These are phyloP conservation scores for Gleditsia sinensis DNA, from an alignment of 306 rosid species.

Conservation along the genomic window DNA sequence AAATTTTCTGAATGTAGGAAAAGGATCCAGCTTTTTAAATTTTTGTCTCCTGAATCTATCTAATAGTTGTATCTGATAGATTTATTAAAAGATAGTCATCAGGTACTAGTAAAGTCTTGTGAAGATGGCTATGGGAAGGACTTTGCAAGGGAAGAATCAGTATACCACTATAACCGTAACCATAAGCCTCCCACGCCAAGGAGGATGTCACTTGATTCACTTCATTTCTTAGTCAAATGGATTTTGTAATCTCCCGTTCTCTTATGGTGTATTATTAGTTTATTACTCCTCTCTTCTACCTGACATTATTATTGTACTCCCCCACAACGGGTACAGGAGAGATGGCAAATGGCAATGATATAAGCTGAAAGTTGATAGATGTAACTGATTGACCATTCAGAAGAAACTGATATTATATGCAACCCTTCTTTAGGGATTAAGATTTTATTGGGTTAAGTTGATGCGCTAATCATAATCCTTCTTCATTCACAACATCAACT, in stretches of 20 bases:
- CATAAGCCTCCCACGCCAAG: not conserved
- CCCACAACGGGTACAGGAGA: not conserved
- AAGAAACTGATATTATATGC: not conserved
- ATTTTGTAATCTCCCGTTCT: not conserved
- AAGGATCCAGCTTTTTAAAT: not conserved
- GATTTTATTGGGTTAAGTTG: not conserved
- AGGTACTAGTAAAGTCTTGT: not conserved
- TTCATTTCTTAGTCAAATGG: not conserved
- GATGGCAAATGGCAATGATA: not conserved
- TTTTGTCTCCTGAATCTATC: not conserved
- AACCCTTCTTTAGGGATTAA: not conserved
- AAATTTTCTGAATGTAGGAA: not conserved
- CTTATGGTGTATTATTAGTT: not conserved
- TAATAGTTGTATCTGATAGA: not conserved
- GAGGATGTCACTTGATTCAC: not conserved
- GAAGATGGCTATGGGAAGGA: not conserved
- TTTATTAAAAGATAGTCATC: not conserved
- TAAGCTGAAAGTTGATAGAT: not conserved
- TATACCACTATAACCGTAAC: not conserved
- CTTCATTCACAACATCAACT: not conserved
- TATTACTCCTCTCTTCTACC: not conserved
- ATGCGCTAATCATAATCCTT: not conserved
- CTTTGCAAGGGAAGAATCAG: not conserved
- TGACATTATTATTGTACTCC: not conserved
- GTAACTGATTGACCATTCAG: not conserved